Evolutionary conservation across 2,329 filamentous ascomycete species (phyloP), one percentile per base, ranked within the genome.

Genomic region (Neofusicoccum parvum): DNA sequence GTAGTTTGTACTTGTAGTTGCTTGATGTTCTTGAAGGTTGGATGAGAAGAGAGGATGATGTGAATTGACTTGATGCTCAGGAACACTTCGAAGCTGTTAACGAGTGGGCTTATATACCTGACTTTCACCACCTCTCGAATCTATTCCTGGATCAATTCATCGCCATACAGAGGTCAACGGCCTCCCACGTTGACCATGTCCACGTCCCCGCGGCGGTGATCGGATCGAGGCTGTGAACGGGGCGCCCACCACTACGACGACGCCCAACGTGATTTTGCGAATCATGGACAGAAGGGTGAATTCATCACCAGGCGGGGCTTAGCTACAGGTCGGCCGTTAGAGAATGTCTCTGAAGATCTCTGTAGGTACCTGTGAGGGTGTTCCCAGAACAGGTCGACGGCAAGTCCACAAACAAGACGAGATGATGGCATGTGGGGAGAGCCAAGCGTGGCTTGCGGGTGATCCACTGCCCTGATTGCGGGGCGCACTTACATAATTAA

Each of bases 401-500:
- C 32, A 37, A 12, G 11, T 32, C 27, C 27, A 56, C 4, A 39
- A 36, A 41, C 32, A 37, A 53, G 50, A 37, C 15, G 32, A 37
- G 36, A 39, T 23, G 36, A 43, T 41, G 36, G 11, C 36, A 56
- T 56, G 36, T 41, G 51, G 36, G 36, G 17, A 56, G 17, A 41
- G 51, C 51, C 51, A 56, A 56, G 51, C 36, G 51, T 56, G 51
- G 51, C 51, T 36, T 39, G 51, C 50, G 50, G 34, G 9, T 54
- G 50, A 54, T 54, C 32, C 17, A 34, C 51, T 9, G n/a, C 49
- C 27, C 27, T 51, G 49, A 34, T 51, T 36, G 49, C 49, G 27
- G 49, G 49, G 49, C 32, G 27, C 3, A 23, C 3, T 41, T 39
- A 41, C 10, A 56, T 41, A 41, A 54, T 43, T 56, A 23, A 41